Base-by-base conservation (phyloP, 2,329 filamentous ascomycete species). In the Chrysosporium queenslandicum region DNA sequence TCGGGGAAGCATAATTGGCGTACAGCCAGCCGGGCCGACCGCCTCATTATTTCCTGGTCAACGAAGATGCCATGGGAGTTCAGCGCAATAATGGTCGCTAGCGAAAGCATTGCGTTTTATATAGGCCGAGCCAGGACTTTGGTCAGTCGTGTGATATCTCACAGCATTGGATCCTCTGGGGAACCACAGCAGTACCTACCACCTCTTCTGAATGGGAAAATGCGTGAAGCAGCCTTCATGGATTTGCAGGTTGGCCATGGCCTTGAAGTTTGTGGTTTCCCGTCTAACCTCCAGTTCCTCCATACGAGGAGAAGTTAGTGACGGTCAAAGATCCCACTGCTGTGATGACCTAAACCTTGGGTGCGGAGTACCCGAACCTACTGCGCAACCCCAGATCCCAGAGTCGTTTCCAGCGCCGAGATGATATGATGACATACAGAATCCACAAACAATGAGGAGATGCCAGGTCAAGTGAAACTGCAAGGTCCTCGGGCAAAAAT, bases 21-120 rank as follows among this genome's bases (percentile, higher is more conserved):
- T 42, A 50, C 16, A 30, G 14, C 25, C n/a, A 27, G 21, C 9
- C 2, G 4, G 16, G n/a, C 25, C 18, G 37, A 34, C 47, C 47
- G 47, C 47, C 47, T 50, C 47, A 50, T 37, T 50, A 41, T 50
- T 41, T 49, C 16, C n/a, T 2, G 4, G n/a, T 40, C 7, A 21
- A 40, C 20, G 14, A n/a, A n/a, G n/a, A n/a, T n/a, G n/a, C n/a
- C n/a, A 3, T 36, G 32, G n/a, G 11, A 40, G 37, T 11, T 23
- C 18, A 40, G 8, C 37, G n/a, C 5, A 40, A 20, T 18, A 3
- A n/a, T n/a, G n/a, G n/a, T 18, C 9, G 9, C 16, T 18, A 3
- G 36, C 36, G 20, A 18, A 20, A 18, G 16, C 4, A 16, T 36
- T 16, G 30, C 11, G n/a, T n/a, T n/a, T n/a, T 16, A 14, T 16